Evolutionary conservation across 2,329 filamentous ascomycete genomes (phyloP).

Genomic region (Calonectria naviculata): DNA sequence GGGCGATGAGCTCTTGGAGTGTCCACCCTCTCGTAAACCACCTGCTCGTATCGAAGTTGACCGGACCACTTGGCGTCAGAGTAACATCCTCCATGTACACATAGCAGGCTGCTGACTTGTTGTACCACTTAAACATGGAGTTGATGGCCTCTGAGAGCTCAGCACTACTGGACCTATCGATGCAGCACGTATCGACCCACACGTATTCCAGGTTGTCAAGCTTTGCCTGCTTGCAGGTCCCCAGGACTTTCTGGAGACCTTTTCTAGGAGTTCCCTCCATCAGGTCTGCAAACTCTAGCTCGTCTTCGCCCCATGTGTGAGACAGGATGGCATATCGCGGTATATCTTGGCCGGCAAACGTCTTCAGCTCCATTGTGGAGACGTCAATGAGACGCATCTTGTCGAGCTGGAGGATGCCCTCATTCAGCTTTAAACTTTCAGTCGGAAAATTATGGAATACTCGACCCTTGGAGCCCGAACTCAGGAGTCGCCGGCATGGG

Average conservation of each 20-base stretch:
- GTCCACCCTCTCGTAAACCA: slow-evolving; percentile 39
- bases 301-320: slow-evolving; percentile 40
- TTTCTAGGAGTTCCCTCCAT: slow-evolving; percentile 25
- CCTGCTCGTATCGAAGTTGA: slow-evolving; percentile 33
- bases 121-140: slow-evolving; percentile 41
- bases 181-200: slow-evolving; percentile 41
- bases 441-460: too few species aligned
- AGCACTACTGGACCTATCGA: slow-evolving; percentile 37
- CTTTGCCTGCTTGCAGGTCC: slow-evolving; percentile 32
- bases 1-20: slow-evolving; percentile 37
- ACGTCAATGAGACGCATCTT: slow-evolving; percentile 38
- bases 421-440: not conserved
- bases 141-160: slow-evolving; percentile 39
- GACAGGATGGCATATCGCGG: slow-evolving; percentile 38
- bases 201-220: slow-evolving; percentile 31
- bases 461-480: too few species aligned
- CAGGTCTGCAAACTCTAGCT: slow-evolving; percentile 35
- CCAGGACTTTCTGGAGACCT: slow-evolving; percentile 33
- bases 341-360: slow-evolving; percentile 21
- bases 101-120: slow-evolving; percentile 30
- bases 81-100: slow-evolving; percentile 37
- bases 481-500: not conserved
- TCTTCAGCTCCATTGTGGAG: slow-evolving; percentile 33
- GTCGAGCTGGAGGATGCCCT: too few species aligned
- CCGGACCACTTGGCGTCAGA: slow-evolving; percentile 6